phyloP scores from a whole-genome alignment of 495 filamentous ascomycete genomes.

The Gamarada debralockiae region DNA sequence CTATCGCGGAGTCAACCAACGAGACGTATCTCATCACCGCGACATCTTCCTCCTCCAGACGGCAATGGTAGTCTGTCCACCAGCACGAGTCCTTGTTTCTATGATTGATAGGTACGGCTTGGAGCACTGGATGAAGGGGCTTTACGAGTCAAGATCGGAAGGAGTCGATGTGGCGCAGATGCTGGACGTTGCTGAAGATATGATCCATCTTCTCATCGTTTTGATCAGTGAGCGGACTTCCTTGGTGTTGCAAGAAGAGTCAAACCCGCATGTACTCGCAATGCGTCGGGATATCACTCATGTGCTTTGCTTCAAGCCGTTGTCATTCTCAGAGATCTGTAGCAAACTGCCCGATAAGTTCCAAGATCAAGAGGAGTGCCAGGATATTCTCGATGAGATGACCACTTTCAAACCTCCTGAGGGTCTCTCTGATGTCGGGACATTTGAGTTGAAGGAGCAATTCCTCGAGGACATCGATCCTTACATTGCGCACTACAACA shows the following conservation, averaged over 20 bases:
- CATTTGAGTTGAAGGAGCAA: slow-evolving; percentile 85
- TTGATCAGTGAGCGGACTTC: slow-evolving; percentile 83
- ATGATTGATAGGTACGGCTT: slow-evolving; percentile 90
- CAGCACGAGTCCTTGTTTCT: slow-evolving; percentile 78
- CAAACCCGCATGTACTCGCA: slow-evolving; percentile 58
- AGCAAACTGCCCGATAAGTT: slow-evolving; percentile 79
- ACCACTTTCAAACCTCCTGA: slow-evolving; percentile 86
- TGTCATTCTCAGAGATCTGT: slow-evolving; percentile 88
- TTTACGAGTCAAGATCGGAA: slow-evolving; percentile 60
- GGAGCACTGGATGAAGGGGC: slow-evolving; percentile 81
- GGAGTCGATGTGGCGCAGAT: slow-evolving; percentile 81
- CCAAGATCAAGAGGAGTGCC: slow-evolving; percentile 74
- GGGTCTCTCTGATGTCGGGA: slow-evolving; percentile 86
- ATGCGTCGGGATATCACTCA: slow-evolving; percentile 90
- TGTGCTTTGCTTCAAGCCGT: slow-evolving; percentile 90
- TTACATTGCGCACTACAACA: slow-evolving; percentile 90
- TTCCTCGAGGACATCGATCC: slow-evolving; percentile 85
- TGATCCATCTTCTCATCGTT: slow-evolving; percentile 89
- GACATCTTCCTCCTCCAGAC: slow-evolving; percentile 95
- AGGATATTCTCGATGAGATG: slow-evolving; percentile 81
- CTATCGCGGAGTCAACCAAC: slow-evolving; percentile 79
- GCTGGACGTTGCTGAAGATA: slow-evolving; percentile 91
- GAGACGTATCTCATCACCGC: slow-evolving; percentile 88
- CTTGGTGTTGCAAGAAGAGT: slow-evolving; percentile 66
- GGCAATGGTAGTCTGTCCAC: slow-evolving; percentile 81